A percentile compares a stretch with the other conserved stretches of the same genome.
Evolutionary conservation across 2,329 filamentous ascomycete genomes (phyloP).

Genomic region (Metarhizium robertsii): DNA sequence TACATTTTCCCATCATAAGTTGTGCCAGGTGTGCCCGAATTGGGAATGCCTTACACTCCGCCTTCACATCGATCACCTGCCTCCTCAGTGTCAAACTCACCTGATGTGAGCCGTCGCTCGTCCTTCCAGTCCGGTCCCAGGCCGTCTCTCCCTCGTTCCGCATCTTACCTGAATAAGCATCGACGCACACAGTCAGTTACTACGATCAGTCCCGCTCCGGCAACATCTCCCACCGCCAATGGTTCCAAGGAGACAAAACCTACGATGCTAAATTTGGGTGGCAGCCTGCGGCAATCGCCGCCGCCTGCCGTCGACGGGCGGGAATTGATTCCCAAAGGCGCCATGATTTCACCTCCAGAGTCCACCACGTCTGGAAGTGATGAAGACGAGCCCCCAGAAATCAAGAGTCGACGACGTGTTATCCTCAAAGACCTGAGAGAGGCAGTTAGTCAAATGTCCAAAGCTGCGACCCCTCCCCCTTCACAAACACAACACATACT

Average conservation of each 20-base stretch:
- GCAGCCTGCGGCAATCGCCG: conserved; percentile 69
- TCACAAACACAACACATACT: conserved; percentile 31
- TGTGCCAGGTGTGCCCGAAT: conserved; percentile 11
- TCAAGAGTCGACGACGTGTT: conserved; percentile 38
- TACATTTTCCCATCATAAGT: conserved; percentile 3
- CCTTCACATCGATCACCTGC: conserved; percentile 59
- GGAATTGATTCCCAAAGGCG: conserved; percentile 64
- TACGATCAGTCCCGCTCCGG: conserved; percentile 16
- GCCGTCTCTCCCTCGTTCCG: conserved; percentile 51
- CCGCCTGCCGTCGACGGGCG: conserved; percentile 65
- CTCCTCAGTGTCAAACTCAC: conserved; percentile 47
- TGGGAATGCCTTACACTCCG: conserved; percentile 81
- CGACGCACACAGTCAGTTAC: conserved; percentile 46
- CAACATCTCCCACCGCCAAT: conserved; percentile 23
- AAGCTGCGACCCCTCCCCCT: conserved; percentile 34
- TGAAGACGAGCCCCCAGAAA: conserved; percentile 54
- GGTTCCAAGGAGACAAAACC: conserved; percentile 7
- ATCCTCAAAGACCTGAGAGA: conserved; percentile 64
- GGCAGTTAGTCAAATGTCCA: conserved; percentile 70
- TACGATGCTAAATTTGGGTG: conserved; percentile 32
- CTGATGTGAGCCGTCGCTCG: conserved; percentile 47
- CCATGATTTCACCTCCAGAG: conserved; percentile 85
- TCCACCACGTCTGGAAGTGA: conserved; percentile 75
- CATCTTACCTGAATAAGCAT: conserved; percentile 57
- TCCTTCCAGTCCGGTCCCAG: conserved; percentile 43